Evolutionary conservation across 139 green algal species (phyloP).

Genomic region (Nannochloris sp.): DNA sequence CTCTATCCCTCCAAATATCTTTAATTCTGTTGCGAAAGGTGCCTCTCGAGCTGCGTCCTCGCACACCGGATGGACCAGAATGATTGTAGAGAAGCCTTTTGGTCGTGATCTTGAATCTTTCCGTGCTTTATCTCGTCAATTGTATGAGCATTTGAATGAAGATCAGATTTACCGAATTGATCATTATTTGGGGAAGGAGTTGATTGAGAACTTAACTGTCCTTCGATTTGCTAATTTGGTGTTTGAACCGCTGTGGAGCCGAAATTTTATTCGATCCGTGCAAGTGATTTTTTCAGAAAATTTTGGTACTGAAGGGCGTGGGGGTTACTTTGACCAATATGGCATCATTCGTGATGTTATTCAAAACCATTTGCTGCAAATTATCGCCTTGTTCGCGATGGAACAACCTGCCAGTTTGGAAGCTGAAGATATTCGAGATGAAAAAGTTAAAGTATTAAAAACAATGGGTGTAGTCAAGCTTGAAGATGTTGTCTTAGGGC

Average conservation of each 20-base stretch:
- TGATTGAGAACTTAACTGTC: slow-evolving; percentile 98
- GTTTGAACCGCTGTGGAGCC: slow-evolving; percentile 97
- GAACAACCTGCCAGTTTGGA: slow-evolving; percentile 83
- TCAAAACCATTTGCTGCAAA: slow-evolving; percentile 98
- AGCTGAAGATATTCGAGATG: slow-evolving; percentile 96
- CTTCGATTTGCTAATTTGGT: slow-evolving; percentile 96
- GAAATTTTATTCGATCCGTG: slow-evolving; percentile 95
- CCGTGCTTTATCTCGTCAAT: slow-evolving; percentile 53
- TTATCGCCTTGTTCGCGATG: slow-evolving; percentile 97
- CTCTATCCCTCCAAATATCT: slow-evolving; percentile 93
- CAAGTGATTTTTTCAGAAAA: slow-evolving; percentile 97
- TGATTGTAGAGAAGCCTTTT: slow-evolving; percentile 99
- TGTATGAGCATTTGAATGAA: slow-evolving; percentile 81
- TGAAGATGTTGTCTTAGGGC: slow-evolving; percentile 94
- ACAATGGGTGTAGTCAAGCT: slow-evolving; percentile 72
- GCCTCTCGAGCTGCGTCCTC: slow-evolving; percentile 65
- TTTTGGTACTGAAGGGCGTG: slow-evolving; percentile 95
- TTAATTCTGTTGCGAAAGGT: slow-evolving; percentile 62
- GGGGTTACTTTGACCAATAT: slow-evolving; percentile 99
- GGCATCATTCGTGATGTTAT: slow-evolving; percentile 99
- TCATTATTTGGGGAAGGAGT: slow-evolving; percentile 99
- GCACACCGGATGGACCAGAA: slow-evolving; percentile 83
- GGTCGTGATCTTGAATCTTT: slow-evolving; percentile 79
- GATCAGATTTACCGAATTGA: slow-evolving; percentile 99
- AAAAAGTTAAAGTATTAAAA: slow-evolving; percentile 97